Percentiles rank a stretch among this genome's conserved stretches.
Evolutionary conservation across 2,329 filamentous ascomycete species (phyloP).

Genomic region (Ascochyta fabae): DNA sequence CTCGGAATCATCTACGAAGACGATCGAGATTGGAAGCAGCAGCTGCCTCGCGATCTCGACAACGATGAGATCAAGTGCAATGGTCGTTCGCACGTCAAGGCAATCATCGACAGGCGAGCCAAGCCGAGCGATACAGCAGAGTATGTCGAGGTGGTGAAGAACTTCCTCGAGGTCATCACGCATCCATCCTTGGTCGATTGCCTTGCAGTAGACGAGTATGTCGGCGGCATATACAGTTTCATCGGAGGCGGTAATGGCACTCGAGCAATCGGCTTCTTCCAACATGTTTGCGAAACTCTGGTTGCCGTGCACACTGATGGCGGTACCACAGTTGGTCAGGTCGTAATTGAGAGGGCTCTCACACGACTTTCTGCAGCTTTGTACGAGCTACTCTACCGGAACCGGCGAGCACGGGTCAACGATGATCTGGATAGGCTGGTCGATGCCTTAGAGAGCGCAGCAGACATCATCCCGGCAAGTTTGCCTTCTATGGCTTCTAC

Average conservation of each 20-base stretch:
- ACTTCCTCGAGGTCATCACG: conserved; percentile 40
- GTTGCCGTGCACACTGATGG: background rate
- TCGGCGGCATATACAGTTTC: conserved; percentile 45
- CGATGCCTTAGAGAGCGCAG: conserved; percentile 6
- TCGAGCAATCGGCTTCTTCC: conserved; percentile 41
- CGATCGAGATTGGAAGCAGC: conserved; percentile 42
- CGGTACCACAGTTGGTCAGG: background rate
- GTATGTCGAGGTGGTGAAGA: conserved; percentile 7
- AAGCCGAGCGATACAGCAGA: background rate
- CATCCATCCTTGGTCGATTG: conserved; percentile 45
- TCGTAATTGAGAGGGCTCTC: conserved; percentile 6
- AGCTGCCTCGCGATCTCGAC: conserved; percentile 42
- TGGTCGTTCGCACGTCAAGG: conserved; percentile 39
- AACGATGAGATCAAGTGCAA: conserved; percentile 30
- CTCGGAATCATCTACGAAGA: conserved; percentile 35
- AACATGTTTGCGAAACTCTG: conserved; percentile 29
- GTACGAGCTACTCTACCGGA: conserved; percentile 21
- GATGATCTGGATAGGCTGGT: conserved; percentile 21
- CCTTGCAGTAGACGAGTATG: conserved; percentile 44
- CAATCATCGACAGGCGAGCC: conserved; percentile 13
- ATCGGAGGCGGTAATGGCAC: conserved; percentile 41
- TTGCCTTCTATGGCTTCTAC: background rate
- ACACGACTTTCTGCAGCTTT: conserved; percentile 17
- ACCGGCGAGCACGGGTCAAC: conserved; percentile 28
- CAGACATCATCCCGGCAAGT: conserved; percentile 7